phyloP scores from a whole-genome alignment of 225 moss, liverwort and hornwort genomes.

The Bryoerythrophyllum caledonicum region DNA sequence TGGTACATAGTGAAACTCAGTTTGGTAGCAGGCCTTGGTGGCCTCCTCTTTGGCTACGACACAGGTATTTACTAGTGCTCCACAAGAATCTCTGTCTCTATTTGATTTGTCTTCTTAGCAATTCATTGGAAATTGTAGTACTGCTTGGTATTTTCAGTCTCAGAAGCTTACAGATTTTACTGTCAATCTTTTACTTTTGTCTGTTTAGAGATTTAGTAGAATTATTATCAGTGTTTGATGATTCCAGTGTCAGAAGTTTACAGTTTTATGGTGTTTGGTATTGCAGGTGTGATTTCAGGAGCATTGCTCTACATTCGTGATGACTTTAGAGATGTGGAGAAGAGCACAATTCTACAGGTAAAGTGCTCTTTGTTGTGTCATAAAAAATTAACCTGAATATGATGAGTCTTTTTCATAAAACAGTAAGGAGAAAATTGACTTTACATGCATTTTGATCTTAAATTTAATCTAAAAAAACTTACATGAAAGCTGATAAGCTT shows the following conservation, averaged over 20 bases:
- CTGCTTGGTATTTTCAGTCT: neutral
- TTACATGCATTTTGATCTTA: too few relatives aligned
- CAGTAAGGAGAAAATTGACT: too few relatives aligned
- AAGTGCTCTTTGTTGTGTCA: neutral
- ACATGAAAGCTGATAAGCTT: too few relatives aligned
- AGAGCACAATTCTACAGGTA: slow-evolving; percentile 77
- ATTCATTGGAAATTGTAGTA: neutral
- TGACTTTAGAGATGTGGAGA: slow-evolving; percentile 73
- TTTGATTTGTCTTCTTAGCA: neutral
- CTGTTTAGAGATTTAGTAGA: too few relatives aligned
- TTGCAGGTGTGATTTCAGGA: slow-evolving; percentile 91
- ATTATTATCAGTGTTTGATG: too few relatives aligned
- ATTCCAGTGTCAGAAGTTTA: neutral
- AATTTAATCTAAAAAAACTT: too few relatives aligned
- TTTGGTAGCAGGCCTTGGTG: slow-evolving; percentile 85
- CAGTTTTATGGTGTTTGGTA: neutral
- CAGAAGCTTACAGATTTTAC: neutral
- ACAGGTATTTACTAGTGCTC: slow-evolving; percentile 68
- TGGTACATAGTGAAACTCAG: slow-evolving; percentile 72
- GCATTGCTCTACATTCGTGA: slow-evolving; percentile 94
- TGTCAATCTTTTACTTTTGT: too few relatives aligned
- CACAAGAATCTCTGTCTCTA: neutral
- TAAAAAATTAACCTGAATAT: too few relatives aligned
- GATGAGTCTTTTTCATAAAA: too few relatives aligned
- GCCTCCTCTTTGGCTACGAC: slow-evolving; percentile 92